These are phyloP conservation scores for Syncephalastrum racemosum DNA, from an alignment of 371 early-diverging fungal genomes.

Conservation along the genomic window DNA sequence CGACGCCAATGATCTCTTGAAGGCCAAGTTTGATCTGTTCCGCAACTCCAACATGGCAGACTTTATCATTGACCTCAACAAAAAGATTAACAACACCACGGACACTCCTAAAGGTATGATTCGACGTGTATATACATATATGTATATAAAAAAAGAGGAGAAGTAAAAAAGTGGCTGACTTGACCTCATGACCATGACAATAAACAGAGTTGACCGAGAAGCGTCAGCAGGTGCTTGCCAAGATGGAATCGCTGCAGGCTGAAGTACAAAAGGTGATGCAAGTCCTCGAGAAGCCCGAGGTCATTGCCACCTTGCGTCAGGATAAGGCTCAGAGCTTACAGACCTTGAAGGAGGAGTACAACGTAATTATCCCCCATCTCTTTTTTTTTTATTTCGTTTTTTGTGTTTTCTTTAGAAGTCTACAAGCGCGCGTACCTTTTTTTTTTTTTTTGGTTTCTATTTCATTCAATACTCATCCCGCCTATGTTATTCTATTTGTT, in stretches of 20 bases:
- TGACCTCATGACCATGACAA: not conserved
- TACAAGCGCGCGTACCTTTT: too few species aligned
- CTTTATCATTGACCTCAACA: constrained; percentile 78
- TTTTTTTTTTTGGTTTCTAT: too few species aligned
- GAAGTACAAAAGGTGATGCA: constrained; percentile 84
- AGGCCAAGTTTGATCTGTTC: constrained; percentile 88
- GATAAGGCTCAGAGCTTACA: constrained; percentile 88
- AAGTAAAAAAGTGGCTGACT: not conserved
- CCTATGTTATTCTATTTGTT: too few species aligned
- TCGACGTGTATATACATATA: too few species aligned
- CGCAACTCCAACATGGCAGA: constrained; percentile 92
- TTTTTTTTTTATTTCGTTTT: too few species aligned
- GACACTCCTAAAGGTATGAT: constrained; percentile 62
- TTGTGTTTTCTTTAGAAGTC: too few species aligned
- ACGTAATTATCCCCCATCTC: constrained; percentile 38
- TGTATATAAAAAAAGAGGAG: not conserved
- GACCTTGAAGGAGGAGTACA: constrained; percentile 81
- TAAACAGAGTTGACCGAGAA: constrained; percentile 67
- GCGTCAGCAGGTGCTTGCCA: constrained; percentile 71
- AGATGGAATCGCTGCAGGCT: constrained; percentile 71
- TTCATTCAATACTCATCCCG: not conserved
- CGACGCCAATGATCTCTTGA: constrained; percentile 66
- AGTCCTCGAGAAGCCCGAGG: constrained; percentile 89
- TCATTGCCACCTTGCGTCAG: constrained; percentile 84
- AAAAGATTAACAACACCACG: constrained; percentile 71